A percentile compares a stretch with the other conserved stretches of the same genome.
Conservation (phyloP, 352 stramenopile genomes). For the Globisporangium parvum region DNA sequence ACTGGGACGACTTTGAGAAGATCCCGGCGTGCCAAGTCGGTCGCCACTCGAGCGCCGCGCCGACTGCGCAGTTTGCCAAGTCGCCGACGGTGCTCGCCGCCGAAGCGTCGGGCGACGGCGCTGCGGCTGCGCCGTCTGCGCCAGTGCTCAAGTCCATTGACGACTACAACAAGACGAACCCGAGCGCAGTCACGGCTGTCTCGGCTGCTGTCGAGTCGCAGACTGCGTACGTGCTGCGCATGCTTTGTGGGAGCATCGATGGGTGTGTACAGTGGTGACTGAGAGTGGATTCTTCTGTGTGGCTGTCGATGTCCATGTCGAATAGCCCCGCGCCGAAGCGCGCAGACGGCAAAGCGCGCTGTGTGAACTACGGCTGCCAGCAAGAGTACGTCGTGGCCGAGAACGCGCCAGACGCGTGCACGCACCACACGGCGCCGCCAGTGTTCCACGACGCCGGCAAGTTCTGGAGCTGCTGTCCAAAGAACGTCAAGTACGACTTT, state of each 20-base stretch:
- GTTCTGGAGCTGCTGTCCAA: constrained; percentile 92
- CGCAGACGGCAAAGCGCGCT: constrained; percentile 87
- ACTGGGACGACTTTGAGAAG: constrained; percentile 94
- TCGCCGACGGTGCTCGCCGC: constrained; percentile 76
- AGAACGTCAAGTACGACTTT: constrained; percentile 93
- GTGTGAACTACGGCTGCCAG: constrained; percentile 90
- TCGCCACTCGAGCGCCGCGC: constrained; percentile 63
- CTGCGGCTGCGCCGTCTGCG: constrained; percentile 18
- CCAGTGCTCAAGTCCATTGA: constrained; percentile 88
- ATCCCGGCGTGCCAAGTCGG: constrained; percentile 68
- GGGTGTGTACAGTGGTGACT: background rate
- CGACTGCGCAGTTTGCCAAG: constrained; percentile 66
- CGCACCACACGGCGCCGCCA: constrained; percentile 81
- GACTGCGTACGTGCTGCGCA: constrained; percentile 21
- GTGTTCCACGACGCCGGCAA: constrained; percentile 93
- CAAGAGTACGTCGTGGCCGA: constrained; percentile 89
- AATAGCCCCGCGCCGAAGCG: constrained; percentile 34
- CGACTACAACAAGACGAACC: constrained; percentile 90
- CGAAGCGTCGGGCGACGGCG: constrained; percentile 27
- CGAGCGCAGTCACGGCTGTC: constrained; percentile 82
- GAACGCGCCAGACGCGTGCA: constrained; percentile 70
- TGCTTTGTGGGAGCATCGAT: background rate
- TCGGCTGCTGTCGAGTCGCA: constrained; percentile 59
- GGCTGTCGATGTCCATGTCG: background rate
- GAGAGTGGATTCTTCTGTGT: background rate